Evolutionary conservation across 2,329 filamentous ascomycete species (phyloP).

Genomic region (Cladosporium colombiae): DNA sequence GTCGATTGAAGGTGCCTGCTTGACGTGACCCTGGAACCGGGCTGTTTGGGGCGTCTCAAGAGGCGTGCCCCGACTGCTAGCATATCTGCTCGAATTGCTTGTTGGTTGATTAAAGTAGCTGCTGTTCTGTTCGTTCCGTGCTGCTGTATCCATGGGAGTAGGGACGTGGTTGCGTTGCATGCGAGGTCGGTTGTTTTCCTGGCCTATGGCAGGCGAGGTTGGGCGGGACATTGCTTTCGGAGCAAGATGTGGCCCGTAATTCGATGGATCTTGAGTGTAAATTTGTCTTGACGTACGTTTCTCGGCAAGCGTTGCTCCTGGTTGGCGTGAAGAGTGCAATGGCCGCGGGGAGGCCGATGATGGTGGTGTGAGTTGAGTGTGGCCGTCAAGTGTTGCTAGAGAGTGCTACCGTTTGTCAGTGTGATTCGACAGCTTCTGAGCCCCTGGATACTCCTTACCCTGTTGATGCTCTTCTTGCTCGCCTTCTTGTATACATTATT

Average conservation of each 20-base stretch:
- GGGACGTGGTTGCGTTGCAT: slow-evolving; percentile 51
- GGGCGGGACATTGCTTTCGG: slow-evolving; percentile 66
- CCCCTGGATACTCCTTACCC: slow-evolving; percentile 59
- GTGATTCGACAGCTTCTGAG: slow-evolving; percentile 11
- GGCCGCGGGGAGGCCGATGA: slow-evolving; percentile 67
- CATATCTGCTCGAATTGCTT: slow-evolving; percentile 50
- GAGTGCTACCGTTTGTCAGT: slow-evolving; percentile 65
- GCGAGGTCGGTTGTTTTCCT: slow-evolving; percentile 52
- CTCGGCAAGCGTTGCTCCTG: slow-evolving; percentile 49
- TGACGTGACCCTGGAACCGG: slow-evolving; percentile 68
- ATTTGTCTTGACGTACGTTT: slow-evolving; percentile 53
- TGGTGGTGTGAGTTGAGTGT: slow-evolving; percentile 57
- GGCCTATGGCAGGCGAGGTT: slow-evolving; percentile 68
- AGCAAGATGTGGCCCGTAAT: slow-evolving; percentile 43
- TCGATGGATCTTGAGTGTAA: slow-evolving; percentile 29
- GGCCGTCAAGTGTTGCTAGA: slow-evolving; percentile 73
- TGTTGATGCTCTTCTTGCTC: slow-evolving; percentile 68
- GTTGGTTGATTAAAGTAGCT: slow-evolving; percentile 53
- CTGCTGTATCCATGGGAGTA: slow-evolving; percentile 56
- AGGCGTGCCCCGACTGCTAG: slow-evolving; percentile 52
- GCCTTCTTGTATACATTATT: slow-evolving; percentile 51
- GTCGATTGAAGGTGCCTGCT: slow-evolving; percentile 82
- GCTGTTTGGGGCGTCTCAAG: slow-evolving; percentile 64
- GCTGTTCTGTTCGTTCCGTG: slow-evolving; percentile 52
- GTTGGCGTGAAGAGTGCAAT: slow-evolving; percentile 53